These are phyloP conservation scores for Globisporangium yorkense DNA, from an alignment of 352 stramenopile genomes.

Conservation along the genomic window DNA sequence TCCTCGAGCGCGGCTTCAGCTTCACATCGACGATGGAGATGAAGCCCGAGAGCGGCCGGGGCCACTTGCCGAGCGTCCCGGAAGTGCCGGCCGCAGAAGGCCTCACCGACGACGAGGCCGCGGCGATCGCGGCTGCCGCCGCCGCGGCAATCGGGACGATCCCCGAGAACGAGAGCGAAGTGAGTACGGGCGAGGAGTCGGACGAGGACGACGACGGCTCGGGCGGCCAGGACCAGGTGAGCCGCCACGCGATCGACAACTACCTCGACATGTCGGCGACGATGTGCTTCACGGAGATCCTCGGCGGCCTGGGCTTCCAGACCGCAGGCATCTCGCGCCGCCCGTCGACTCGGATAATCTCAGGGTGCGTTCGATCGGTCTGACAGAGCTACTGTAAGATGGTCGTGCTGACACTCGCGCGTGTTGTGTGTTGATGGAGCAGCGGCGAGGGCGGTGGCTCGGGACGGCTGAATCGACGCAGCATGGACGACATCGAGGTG, in stretches of 20 bases:
- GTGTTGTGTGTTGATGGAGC: background rate
- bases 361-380: conserved; percentile 9
- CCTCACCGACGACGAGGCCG: conserved; percentile 9
- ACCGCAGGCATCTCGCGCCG: conserved; percentile 43
- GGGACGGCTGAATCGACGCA: conserved; percentile 25
- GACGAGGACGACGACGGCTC: conserved; percentile 25
- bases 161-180: conserved; percentile 28
- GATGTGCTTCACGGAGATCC: conserved; percentile 61
- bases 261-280: conserved; percentile 81
- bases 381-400: no score
- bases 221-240: conserved; percentile 30
- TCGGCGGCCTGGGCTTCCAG: conserved; percentile 54
- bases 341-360: conserved; percentile 32
- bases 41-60: conserved; percentile 18
- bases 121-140: background rate
- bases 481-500: conserved; percentile 76
- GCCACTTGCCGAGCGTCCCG: conserved; percentile 12
- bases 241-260: conserved; percentile 79
- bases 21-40: conserved; percentile 38
- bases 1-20: conserved; percentile 55
- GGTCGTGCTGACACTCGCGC: background rate
- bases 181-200: conserved; percentile 30
- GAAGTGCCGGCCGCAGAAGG: conserved; percentile 16
- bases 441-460: conserved; percentile 10
- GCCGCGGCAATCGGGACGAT: conserved; percentile 23